Evolutionary conservation across 495 filamentous ascomycete species (phyloP).

Genomic region (Pyrenula massariospora): DNA sequence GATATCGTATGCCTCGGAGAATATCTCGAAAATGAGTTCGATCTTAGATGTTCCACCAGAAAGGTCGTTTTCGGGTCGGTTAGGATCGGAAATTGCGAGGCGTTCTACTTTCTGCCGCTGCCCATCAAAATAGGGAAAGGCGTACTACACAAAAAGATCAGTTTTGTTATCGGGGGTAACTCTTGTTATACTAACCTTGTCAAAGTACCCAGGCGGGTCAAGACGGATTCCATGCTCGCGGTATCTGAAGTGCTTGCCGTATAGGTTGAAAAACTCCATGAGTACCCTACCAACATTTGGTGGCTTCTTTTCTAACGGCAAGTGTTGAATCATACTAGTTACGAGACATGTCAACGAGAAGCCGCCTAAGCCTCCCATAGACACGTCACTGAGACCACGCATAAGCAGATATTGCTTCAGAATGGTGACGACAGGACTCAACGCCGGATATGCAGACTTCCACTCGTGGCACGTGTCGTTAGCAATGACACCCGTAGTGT

Average conservation of each 20-base stretch:
- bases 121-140: slow-evolving; percentile 11
- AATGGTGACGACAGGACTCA: slow-evolving; percentile 71
- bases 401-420: slow-evolving; percentile 90
- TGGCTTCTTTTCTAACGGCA: slow-evolving; percentile 49
- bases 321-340: slow-evolving; percentile 69
- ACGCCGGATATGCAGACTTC: slow-evolving; percentile 65
- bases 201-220: slow-evolving; percentile 55
- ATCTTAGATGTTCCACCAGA: slow-evolving; percentile 66
- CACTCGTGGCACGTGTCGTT: slow-evolving; percentile 68
- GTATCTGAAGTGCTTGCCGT: slow-evolving; percentile 69
- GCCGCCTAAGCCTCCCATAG: slow-evolving; percentile 82
- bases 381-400: slow-evolving; percentile 81
- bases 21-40: slow-evolving; percentile 44
- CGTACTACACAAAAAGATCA: slow-evolving; percentile 4
- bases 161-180: neutral
- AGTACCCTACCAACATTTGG: slow-evolving; percentile 67
- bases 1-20: slow-evolving; percentile 45
- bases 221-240: slow-evolving; percentile 56
- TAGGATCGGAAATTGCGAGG: slow-evolving; percentile 80
- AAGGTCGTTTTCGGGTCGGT: slow-evolving; percentile 73
- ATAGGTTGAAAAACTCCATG: slow-evolving; percentile 78
- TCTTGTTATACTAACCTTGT: slow-evolving; percentile 48
- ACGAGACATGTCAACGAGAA: slow-evolving; percentile 91
- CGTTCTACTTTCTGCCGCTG: slow-evolving; percentile 34
- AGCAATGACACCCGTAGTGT: slow-evolving; percentile 64